phyloP scores from a whole-genome alignment of 1,284 basidiomycete genomes.

The Ceratobasidium sp. region DNA sequence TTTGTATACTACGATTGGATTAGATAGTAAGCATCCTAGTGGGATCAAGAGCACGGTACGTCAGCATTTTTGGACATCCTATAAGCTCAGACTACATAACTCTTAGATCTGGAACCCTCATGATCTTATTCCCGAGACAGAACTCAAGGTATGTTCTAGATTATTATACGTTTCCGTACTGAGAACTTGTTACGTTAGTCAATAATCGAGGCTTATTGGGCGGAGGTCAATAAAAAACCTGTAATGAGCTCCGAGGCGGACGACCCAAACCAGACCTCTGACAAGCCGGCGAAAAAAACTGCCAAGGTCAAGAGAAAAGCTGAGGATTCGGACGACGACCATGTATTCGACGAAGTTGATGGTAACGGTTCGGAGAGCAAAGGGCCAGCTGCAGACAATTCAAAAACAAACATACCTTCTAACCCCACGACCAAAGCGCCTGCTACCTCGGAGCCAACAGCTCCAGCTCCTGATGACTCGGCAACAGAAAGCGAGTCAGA shows the following conservation, averaged over 20 bases:
- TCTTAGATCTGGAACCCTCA: constrained; percentile 70
- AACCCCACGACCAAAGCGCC: neutral
- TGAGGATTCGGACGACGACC: constrained; percentile 28
- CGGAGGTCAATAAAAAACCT: constrained; percentile 45
- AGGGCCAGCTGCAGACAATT: neutral
- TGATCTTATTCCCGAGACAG: constrained; percentile 62
- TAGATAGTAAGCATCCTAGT: constrained; percentile 77
- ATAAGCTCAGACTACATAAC: neutral
- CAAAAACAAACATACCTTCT: neutral
- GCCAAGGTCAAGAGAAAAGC: constrained; percentile 5
- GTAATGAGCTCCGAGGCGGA: constrained; percentile 44
- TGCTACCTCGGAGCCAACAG: no score
- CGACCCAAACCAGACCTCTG: constrained; percentile 52
- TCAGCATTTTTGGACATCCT: constrained; percentile 7
- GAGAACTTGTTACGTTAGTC: constrained; percentile 12
- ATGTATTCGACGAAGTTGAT: constrained; percentile 20
- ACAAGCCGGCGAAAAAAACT: constrained; percentile 50
- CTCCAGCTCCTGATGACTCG: neutral
- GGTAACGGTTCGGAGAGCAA: neutral
- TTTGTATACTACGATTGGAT: constrained; percentile 67
- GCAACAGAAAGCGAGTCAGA: constrained; percentile 32
- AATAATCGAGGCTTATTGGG: constrained; percentile 46
- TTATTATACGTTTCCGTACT: constrained; percentile 54
- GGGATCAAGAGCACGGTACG: constrained; percentile 70
- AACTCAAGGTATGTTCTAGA: constrained; percentile 60